These are phyloP conservation scores for Discostella stelligera DNA, from an alignment of 352 stramenopile genomes.

Conservation along the genomic window DNA sequence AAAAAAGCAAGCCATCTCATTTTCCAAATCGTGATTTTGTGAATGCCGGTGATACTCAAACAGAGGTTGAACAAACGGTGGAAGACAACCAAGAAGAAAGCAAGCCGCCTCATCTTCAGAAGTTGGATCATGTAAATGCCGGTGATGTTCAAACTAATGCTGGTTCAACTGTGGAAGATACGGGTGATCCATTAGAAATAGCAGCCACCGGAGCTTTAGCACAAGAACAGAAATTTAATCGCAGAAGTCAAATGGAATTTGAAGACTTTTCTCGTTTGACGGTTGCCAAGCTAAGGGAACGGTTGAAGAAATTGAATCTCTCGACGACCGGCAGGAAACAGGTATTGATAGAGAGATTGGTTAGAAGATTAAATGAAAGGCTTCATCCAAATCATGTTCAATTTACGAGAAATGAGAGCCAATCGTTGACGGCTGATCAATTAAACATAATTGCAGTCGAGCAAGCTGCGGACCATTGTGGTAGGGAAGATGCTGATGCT, in stretches of 20 bases:
- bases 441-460: slow-evolving; percentile 1
- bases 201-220: neutral
- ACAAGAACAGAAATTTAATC: neutral
- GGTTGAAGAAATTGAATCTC: slow-evolving; percentile 12
- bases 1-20: too few relatives aligned
- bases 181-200: too few relatives aligned
- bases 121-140: neutral
- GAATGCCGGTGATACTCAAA: neutral
- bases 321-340: slow-evolving; percentile 7
- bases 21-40: neutral
- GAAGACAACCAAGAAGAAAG: slow-evolving; percentile 22
- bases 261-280: slow-evolving; percentile 13
- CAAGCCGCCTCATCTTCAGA: neutral
- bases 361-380: slow-evolving; percentile 9
- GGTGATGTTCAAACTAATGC: too few relatives aligned
- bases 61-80: neutral
- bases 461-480: neutral
- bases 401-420: neutral
- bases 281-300: slow-evolving; percentile 5
- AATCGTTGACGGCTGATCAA: slow-evolving; percentile 1
- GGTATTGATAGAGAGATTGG: slow-evolving; percentile 23
- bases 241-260: neutral
- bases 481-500: too few relatives aligned
- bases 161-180: too few relatives aligned
- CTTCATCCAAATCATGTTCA: slow-evolving; percentile 8